These are phyloP conservation scores for Candolleomyces aberdarensis DNA, from an alignment of 768 basidiomycete genomes.

Conservation along the genomic window DNA sequence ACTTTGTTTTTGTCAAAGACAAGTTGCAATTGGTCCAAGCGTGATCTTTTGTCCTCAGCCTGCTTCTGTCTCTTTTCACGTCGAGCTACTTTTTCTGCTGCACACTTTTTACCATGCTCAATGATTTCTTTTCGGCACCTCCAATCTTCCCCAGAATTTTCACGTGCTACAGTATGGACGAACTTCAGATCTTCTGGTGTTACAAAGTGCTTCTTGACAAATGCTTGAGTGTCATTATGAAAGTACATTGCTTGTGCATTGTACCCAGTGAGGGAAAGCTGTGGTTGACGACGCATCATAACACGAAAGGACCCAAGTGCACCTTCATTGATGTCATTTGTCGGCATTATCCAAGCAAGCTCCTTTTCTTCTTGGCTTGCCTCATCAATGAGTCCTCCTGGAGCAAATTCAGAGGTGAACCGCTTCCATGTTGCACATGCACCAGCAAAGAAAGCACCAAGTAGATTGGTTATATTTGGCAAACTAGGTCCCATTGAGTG, in stretches of 20 bases:
- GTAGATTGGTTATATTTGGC: constrained; percentile 4
- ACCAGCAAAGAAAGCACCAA: constrained; percentile 18
- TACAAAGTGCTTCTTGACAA: constrained; percentile 16
- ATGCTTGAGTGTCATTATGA: constrained; percentile 20
- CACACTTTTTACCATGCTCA: background rate
- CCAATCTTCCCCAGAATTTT: background rate
- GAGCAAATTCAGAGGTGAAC: constrained; percentile 25
- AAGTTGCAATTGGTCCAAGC: background rate
- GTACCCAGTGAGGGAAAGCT: constrained; percentile 15
- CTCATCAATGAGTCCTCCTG: constrained; percentile 23
- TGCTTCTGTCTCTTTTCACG: background rate
- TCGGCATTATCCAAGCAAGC: constrained; percentile 24
- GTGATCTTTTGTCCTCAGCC: background rate
- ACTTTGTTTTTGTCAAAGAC: background rate
- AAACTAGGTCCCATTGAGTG: too few species aligned
- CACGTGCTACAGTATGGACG: background rate
- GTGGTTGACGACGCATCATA: constrained; percentile 14
- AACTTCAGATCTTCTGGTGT: background rate
- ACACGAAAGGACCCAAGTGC: constrained; percentile 20
- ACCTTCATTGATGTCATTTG: constrained; percentile 32
- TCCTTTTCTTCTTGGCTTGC: constrained; percentile 16
- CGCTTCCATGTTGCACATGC: constrained; percentile 18
- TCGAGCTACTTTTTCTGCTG: background rate
- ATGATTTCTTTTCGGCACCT: background rate
- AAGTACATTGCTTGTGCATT: constrained; percentile 20